Evolutionary conservation across 495 filamentous ascomycete genomes (phyloP).

Genomic region (Neurospora sp.): DNA sequence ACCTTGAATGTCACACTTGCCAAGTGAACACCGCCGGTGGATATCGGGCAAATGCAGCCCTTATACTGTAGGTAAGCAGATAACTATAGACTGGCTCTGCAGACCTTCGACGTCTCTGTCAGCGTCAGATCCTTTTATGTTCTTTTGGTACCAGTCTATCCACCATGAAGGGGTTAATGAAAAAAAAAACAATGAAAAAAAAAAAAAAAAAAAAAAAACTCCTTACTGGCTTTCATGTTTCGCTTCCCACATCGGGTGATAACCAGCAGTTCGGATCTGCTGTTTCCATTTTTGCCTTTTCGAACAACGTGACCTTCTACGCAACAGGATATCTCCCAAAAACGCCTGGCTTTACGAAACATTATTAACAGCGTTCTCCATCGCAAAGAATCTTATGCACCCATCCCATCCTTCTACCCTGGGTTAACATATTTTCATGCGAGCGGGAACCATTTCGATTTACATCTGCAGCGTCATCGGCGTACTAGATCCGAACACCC

Average conservation of each 20-base stretch:
- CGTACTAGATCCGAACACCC: conserved; percentile 39
- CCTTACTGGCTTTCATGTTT: background rate
- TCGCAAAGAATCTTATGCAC: background rate
- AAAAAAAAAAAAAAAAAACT: background rate
- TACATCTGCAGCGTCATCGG: background rate
- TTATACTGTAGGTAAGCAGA: background rate
- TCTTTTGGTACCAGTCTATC: background rate
- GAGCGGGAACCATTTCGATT: background rate
- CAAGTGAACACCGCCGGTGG: background rate
- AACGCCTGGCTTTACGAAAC: background rate
- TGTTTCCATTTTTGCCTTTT: background rate
- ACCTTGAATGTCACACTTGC: background rate
- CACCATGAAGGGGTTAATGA: background rate
- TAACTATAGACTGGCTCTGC: background rate
- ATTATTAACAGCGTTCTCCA: background rate
- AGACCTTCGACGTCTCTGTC: background rate
- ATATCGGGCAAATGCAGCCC: background rate
- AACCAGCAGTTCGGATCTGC: background rate
- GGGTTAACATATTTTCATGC: background rate
- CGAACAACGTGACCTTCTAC: background rate
- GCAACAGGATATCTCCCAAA: background rate
- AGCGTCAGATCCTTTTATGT: background rate
- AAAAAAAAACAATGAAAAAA: too few relatives aligned
- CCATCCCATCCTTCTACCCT: background rate
- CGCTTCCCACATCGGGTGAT: background rate